Base-by-base conservation (phyloP, 768 basidiomycete genomes). In the Mrakia hoshinonis region DNA sequence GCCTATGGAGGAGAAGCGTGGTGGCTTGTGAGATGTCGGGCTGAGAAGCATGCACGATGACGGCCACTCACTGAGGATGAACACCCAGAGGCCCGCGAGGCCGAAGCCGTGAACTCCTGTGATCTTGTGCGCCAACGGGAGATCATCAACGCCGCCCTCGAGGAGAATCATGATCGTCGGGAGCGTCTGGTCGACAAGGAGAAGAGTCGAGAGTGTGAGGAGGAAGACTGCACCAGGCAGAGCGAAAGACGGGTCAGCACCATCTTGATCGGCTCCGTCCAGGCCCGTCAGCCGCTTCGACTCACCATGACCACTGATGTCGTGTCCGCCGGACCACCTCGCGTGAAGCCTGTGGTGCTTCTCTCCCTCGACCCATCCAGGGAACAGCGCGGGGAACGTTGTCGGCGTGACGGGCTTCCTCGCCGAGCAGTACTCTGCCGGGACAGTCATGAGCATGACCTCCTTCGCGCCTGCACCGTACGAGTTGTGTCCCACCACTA, bases 291-390 rank as follows among this genome's bases (percentile, higher is more conserved):
- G 31, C 10, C 52, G 52, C 52, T 49, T 51, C 49, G 49, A 38
- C 58, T 61, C 34, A 61, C 58, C 58, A 39, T 61, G 58, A 22
- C 58, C 64, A 24, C 64, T 67, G 43, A 73, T 43, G 31, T 73
- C 72, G 36, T 73, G 72, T 5, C 72, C 72, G 9, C 72, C 72
- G 7, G 67, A 63, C 72, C 72, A 73, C 13, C 34, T 61, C 15
- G 58, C 58, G 38, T 63, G 72, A 24, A 67, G 60, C 38, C 58
- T 48, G 26, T 64, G 72, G n/a, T 62, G 38, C 49, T 60, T 52
- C 34, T 34, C 49, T 0, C 46, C 49, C 20, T 54, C 68, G 13
- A 34, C 47, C 68, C 26, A 34, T 3, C 34, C 66, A 34, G 67
- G 51, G 67, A 68, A 68, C 51, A 68, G 10, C 9, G 36, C 51